Percentiles rank a stretch among this genome's conserved stretches.
Conservation (phyloP, 805 yeast genomes). For the Saturnispora silvae region DNA sequence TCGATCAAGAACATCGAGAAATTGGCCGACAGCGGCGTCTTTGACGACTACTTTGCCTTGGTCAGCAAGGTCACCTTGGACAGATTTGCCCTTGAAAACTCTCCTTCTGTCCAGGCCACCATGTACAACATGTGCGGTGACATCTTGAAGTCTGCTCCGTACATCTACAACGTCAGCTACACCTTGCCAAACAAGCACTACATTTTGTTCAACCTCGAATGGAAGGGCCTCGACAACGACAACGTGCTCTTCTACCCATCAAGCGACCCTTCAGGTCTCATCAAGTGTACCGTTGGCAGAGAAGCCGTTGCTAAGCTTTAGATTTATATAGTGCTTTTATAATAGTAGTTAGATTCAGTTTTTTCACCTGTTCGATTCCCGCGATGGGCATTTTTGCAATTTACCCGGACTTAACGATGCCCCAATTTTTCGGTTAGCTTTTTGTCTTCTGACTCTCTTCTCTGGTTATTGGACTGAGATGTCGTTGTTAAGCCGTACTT, state of each 20-base stretch:
- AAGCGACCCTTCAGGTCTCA: conserved; percentile 88
- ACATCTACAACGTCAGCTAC: conserved; percentile 57
- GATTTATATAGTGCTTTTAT: conserved; percentile 8
- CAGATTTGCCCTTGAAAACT: conserved; percentile 73
- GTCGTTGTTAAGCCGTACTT: conserved; percentile 5
- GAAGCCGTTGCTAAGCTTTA: conserved; percentile 44
- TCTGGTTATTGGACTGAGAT: too few species aligned
- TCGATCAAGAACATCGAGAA: conserved; percentile 38
- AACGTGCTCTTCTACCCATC: conserved; percentile 82
- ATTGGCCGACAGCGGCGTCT: conserved; percentile 48
- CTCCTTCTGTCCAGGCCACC: conserved; percentile 94
- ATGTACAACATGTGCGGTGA: conserved; percentile 86
- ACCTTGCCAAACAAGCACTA: conserved; percentile 88
- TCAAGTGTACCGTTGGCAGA: conserved; percentile 79
- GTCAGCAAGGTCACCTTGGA: conserved; percentile 66
- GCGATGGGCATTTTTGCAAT: too few species aligned
- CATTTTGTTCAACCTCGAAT: conserved; percentile 65
- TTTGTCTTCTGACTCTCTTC: too few species aligned
- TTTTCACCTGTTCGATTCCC: neutral
- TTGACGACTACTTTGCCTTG: conserved; percentile 51
- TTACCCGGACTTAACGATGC: too few species aligned
- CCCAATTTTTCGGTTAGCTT: too few species aligned
- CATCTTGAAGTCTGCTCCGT: conserved; percentile 49
- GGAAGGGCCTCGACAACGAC: conserved; percentile 78
- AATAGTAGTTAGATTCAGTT: too few species aligned